A percentile compares a stretch with the other conserved stretches of the same genome.
Evolutionary conservation across 306 rosid genomes (phyloP).

Genomic region (Heteromeles arbutifolia): DNA sequence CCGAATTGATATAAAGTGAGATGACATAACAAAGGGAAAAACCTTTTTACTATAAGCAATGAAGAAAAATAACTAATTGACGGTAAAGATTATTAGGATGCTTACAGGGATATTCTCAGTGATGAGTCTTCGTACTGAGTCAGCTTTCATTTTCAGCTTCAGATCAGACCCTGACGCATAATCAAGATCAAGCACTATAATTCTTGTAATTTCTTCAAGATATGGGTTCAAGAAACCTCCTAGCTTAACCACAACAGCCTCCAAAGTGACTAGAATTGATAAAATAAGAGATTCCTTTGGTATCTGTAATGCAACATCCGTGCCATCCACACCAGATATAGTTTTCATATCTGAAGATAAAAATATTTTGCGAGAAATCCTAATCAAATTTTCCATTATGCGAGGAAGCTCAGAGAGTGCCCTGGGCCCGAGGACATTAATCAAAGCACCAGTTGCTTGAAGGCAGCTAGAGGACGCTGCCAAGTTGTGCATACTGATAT

Average conservation of each 20-base stretch:
- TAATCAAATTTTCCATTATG: constrained; percentile 64
- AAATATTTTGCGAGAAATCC: constrained; percentile 34
- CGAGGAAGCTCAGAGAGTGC: constrained; percentile 72
- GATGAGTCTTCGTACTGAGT: constrained; percentile 54
- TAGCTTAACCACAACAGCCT: constrained; percentile 74
- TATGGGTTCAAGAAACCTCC: constrained; percentile 82
- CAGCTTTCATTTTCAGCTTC: constrained; percentile 55
- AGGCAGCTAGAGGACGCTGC: constrained; percentile 66
- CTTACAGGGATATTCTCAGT: constrained; percentile 80
- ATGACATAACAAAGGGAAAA: not conserved
- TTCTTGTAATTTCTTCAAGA: constrained; percentile 55
- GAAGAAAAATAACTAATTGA: not conserved
- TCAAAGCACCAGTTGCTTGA: constrained; percentile 59
- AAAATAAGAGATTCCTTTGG: constrained; percentile 41
- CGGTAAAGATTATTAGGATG: constrained; percentile 3
- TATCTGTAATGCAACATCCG: constrained; percentile 18
- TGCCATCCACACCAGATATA: constrained; percentile 10
- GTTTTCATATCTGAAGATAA: constrained; percentile 29
- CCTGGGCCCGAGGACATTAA: constrained; percentile 75
- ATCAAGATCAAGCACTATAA: constrained; percentile 62
- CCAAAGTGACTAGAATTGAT: constrained; percentile 57
- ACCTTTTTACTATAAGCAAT: not conserved
- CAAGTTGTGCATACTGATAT: constrained; percentile 33
- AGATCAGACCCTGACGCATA: constrained; percentile 42
- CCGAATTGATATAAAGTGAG: constrained; percentile 1